These are phyloP conservation scores for Myochromella boudieri DNA, from an alignment of 768 basidiomycete species.

Conservation along the genomic window DNA sequence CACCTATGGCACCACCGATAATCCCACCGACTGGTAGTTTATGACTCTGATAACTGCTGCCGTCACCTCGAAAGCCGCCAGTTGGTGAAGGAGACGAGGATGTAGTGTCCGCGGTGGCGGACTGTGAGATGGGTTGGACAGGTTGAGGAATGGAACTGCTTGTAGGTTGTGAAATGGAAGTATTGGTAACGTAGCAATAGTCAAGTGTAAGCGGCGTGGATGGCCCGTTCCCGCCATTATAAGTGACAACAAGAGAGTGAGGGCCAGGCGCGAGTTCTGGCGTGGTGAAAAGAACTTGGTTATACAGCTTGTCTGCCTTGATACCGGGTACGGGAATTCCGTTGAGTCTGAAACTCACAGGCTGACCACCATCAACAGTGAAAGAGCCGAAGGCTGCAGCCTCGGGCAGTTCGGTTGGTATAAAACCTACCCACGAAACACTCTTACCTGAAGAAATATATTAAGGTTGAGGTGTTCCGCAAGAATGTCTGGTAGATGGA, in stretches of 20 bases:
- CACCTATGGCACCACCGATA: conserved; percentile 12
- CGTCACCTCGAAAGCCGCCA: too few relatives aligned
- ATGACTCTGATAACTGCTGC: too few relatives aligned
- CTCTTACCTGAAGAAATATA: conserved; percentile 2
- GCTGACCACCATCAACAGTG: not conserved
- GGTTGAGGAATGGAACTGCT: too few relatives aligned
- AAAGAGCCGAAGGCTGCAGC: not conserved
- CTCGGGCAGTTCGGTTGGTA: conserved; percentile 7
- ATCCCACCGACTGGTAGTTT: conserved; percentile 12
- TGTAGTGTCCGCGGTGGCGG: too few relatives aligned
- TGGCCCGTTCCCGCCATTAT: conserved; percentile 1
- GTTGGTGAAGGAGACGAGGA: too few relatives aligned
- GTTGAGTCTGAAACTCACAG: not conserved
- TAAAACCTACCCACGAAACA: conserved; percentile 10
- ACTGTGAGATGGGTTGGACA: too few relatives aligned
- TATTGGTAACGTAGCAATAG: conserved; percentile 5
- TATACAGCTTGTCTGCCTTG: not conserved
- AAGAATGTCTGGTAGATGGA: not conserved
- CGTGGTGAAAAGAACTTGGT: conserved; percentile 5
- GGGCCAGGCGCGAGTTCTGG: not conserved
- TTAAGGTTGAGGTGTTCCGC: not conserved
- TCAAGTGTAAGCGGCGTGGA: conserved; percentile 8
- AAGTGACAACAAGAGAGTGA: conserved; percentile 9
- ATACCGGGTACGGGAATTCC: not conserved
- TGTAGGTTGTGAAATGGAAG: too few relatives aligned